Percentiles rank a stretch among this genome's conserved stretches.
These are phyloP conservation scores for Fraxinus excelsior DNA, from an alignment of 257 asterid genomes.

Conservation along the genomic window DNA sequence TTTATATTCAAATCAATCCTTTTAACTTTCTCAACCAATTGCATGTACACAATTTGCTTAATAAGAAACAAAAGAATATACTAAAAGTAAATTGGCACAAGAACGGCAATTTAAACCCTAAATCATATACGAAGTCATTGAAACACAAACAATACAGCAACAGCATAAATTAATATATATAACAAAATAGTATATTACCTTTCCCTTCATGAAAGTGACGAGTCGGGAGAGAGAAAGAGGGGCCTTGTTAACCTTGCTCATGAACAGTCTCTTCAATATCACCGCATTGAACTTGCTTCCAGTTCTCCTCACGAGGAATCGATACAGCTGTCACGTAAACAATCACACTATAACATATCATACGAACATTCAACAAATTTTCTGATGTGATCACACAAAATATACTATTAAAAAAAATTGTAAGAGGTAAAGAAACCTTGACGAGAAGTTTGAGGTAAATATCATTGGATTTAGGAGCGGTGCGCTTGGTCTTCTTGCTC, in stretches of 20 bases:
- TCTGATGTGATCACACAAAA: not conserved
- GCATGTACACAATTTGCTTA: not conserved
- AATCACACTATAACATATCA: not conserved
- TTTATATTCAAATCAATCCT: not conserved
- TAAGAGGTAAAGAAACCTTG: slow-evolving; percentile 35
- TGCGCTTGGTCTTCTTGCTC: slow-evolving; percentile 64
- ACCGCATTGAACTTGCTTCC: slow-evolving; percentile 86
- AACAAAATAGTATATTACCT: slow-evolving; percentile 41
- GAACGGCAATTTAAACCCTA: not conserved
- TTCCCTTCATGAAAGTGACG: slow-evolving; percentile 58
- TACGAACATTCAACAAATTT: slow-evolving; percentile 12
- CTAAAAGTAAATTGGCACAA: not conserved
- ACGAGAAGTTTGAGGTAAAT: slow-evolving; percentile 63
- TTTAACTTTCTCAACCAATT: not conserved
- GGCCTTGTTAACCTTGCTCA: slow-evolving; percentile 89
- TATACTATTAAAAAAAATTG: not conserved
- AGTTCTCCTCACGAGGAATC: slow-evolving; percentile 88
- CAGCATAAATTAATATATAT: not conserved
- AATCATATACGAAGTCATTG: not conserved
- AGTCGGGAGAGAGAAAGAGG: slow-evolving; percentile 87
- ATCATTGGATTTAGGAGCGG: slow-evolving; percentile 59
- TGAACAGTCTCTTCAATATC: slow-evolving; percentile 77
- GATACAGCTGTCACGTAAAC: slow-evolving; percentile 55
- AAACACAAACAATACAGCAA: not conserved
- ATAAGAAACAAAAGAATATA: not conserved